Evolutionary conservation across 768 basidiomycete genomes (phyloP), one percentile per base, ranked within the genome.

Genomic region (Termitomyces sp.): DNA sequence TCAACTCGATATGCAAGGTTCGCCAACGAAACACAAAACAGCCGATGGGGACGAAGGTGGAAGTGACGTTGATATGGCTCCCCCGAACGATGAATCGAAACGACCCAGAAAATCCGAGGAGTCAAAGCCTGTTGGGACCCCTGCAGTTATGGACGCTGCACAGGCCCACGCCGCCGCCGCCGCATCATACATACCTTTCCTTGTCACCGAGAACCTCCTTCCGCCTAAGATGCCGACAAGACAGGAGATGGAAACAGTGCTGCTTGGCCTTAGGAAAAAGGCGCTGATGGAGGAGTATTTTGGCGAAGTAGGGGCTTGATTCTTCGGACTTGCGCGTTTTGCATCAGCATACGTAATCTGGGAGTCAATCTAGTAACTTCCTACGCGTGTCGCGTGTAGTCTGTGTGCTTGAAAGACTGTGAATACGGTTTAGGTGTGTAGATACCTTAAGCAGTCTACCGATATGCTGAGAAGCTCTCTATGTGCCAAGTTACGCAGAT

Each of bases 1-100:
- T 52, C 73, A 70, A 51, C 26, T 28, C 5, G 26, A 52, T 35
- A n/a, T 10, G 9, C 47, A 40, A 18, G 11, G 2, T 18, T 28
- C 10, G 26, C 28, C 26, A 26, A 52, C 51, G 5, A 38, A 28
- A 40, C 51, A 9, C 24, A 40, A 40, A 24, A 28, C 51, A 28
- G 18, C 2, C 11, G n/a, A 41, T 30, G 38, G 18, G 52, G 38
- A 3, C 16, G 46, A 20, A n/a, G 30, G 5, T 9, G 30, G 30
- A 10, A n/a, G n/a, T 48, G 47, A 48, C 11, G n/a, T 32, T 32
- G 32, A 32, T 20, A 49, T 32, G 48, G 5, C 30, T n/a, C 32
- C 48, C 11, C n/a, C n/a, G 6, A n/a, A 49, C 9, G 30, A 32
- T 49, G n/a, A 44, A 22, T 5, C 26, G n/a, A 30, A 52, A 40